A percentile compares a stretch with the other conserved stretches of the same genome.
phyloP scores from a whole-genome alignment of 2,329 filamentous ascomycete genomes.

The Myriosclerotinia curreyana region DNA sequence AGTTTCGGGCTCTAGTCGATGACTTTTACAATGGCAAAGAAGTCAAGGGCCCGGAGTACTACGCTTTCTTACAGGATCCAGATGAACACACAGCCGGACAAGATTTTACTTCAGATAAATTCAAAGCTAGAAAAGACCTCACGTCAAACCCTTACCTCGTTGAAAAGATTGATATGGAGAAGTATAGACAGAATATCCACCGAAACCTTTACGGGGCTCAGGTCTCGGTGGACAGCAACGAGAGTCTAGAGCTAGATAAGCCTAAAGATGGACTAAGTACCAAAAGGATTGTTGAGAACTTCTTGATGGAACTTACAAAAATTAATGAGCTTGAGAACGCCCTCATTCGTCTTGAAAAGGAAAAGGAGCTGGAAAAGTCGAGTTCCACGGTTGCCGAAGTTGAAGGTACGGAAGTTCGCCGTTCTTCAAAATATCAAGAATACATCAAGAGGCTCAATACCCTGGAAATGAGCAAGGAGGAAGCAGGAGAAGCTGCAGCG shows the following conservation, averaged over 20 bases:
- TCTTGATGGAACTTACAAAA: slow-evolving; percentile 3
- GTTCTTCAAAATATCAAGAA: background rate
- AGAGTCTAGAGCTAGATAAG: no score
- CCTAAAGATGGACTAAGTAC: background rate
- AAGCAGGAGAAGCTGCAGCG: background rate
- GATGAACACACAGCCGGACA: background rate
- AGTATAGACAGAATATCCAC: background rate
- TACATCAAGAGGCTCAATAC: background rate
- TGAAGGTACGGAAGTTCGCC: slow-evolving; percentile 10
- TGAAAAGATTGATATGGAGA: background rate
- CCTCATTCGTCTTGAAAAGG: background rate
- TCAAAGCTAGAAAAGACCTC: background rate
- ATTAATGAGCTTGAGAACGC: slow-evolving; percentile 14
- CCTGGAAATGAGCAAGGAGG: background rate
- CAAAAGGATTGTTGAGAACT: background rate
- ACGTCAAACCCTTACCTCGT: background rate
- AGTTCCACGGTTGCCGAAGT: background rate
- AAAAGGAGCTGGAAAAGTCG: background rate
- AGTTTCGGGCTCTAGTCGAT: background rate
- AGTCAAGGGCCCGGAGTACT: background rate
- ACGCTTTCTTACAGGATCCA: background rate
- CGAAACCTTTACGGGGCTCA: slow-evolving; percentile 4
- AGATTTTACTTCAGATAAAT: background rate
- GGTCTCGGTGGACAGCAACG: no score
- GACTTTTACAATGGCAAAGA: slow-evolving; percentile 7